Percentiles rank a stretch among this genome's conserved stretches.
These are phyloP conservation scores for Fulvia fulva DNA, from an alignment of 2,329 filamentous ascomycete genomes.

Conservation along the genomic window DNA sequence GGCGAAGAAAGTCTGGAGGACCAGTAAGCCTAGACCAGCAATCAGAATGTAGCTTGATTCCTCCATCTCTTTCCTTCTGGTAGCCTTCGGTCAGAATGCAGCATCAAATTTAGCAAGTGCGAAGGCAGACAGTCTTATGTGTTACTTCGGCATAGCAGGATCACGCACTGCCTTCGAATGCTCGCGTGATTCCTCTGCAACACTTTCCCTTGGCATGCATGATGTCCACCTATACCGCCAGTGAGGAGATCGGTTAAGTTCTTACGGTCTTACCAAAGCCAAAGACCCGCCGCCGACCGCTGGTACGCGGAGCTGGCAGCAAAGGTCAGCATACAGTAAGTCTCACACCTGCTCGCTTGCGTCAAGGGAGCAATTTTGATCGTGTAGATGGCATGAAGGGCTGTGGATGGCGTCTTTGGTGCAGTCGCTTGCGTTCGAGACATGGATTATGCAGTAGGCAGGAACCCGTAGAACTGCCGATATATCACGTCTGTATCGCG, in stretches of 20 bases:
- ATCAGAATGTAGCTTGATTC: neutral
- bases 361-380: too few species aligned
- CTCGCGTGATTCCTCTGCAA: neutral
- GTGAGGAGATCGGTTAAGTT: neutral
- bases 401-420: too few species aligned
- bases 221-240: neutral
- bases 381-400: too few species aligned
- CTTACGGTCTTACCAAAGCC: neutral
- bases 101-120: neutral
- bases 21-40: neutral
- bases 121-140: neutral
- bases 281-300: neutral
- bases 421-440: too few species aligned
- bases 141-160: neutral
- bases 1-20: neutral
- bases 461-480: too few species aligned
- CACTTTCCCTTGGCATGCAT: neutral
- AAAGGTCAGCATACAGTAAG: neutral
- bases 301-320: neutral
- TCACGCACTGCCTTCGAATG: neutral
- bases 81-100: neutral
- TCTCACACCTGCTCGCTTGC: too few species aligned
- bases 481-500: too few species aligned
- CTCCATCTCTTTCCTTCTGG: neutral
- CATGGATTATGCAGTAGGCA: too few species aligned